Conservation (phyloP, 805 yeast genomes). For the Wickerhamomyces bisporus region DNA sequence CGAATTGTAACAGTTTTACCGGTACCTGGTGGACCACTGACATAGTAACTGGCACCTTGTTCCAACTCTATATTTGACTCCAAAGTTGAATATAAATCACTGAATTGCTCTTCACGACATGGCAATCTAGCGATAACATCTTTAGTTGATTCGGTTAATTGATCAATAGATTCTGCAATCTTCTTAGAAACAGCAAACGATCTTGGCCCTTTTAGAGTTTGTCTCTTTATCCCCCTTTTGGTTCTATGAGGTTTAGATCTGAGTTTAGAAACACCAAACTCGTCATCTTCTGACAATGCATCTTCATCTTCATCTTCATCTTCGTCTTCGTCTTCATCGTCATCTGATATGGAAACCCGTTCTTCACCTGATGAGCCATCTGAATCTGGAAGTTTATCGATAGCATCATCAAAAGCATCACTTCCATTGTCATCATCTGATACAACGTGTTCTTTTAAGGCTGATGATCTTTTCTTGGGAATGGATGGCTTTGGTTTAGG, state of each 20-base stretch:
- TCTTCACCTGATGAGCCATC: conserved; percentile 1
- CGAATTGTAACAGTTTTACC: conserved; percentile 94
- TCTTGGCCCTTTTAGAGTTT: conserved; percentile 24
- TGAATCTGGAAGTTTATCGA: conserved; percentile 1
- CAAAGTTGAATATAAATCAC: conserved; percentile 58
- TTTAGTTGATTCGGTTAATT: conserved; percentile 23
- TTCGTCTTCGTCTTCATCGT: conserved; percentile 10
- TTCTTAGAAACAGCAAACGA: conserved; percentile 5
- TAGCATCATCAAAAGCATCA: conserved; percentile 8
- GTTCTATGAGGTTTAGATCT: conserved; percentile 25
- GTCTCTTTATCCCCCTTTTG: conserved; percentile 21
- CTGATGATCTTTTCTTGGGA: not conserved
- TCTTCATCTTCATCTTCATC: conserved; percentile 8
- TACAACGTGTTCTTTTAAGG: conserved; percentile 1
- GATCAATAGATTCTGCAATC: conserved; percentile 16
- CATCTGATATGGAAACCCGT: conserved; percentile 2
- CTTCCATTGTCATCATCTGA: conserved; percentile 9
- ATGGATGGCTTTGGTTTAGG: not conserved
- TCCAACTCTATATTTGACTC: conserved; percentile 66
- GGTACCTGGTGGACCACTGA: conserved; percentile 97
- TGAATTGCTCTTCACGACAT: conserved; percentile 81
- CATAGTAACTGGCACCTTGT: conserved; percentile 79
- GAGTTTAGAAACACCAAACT: conserved; percentile 16
- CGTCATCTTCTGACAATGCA: conserved; percentile 12
- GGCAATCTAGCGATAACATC: conserved; percentile 54